phyloP scores from a whole-genome alignment of 108 stramenopile species.

The Fistulifera solaris region DNA sequence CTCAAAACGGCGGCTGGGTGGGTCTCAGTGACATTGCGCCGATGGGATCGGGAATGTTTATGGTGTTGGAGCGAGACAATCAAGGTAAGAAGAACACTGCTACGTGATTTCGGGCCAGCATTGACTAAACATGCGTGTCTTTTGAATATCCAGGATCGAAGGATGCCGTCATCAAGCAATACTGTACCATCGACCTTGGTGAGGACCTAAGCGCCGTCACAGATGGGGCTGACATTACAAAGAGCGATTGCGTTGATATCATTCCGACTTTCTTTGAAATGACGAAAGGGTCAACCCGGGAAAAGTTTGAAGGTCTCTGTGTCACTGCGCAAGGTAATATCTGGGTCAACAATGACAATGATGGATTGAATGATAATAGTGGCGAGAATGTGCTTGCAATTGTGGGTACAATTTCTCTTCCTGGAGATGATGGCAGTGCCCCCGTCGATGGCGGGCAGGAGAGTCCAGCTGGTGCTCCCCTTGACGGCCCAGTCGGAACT shows the following conservation, averaged over 20 bases:
- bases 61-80: slow-evolving; percentile 70
- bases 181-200: slow-evolving; percentile 42
- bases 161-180: slow-evolving; percentile 56
- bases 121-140: background rate
- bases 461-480: too few species aligned
- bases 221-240: slow-evolving; percentile 28
- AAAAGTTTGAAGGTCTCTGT: slow-evolving; percentile 65
- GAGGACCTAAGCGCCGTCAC: slow-evolving; percentile 7
- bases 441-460: too few species aligned
- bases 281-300: slow-evolving; percentile 20
- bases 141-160: slow-evolving; percentile 20
- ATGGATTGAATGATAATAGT: slow-evolving; percentile 58
- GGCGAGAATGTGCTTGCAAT: slow-evolving; percentile 26
- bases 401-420: background rate
- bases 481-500: too few species aligned
- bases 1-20: slow-evolving; percentile 67
- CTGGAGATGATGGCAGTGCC: too few species aligned
- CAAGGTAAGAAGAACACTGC: slow-evolving; percentile 14
- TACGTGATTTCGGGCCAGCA: background rate
- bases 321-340: slow-evolving; percentile 26
- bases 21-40: slow-evolving; percentile 55
- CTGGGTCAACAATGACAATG: slow-evolving; percentile 64
- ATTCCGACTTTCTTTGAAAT: slow-evolving; percentile 12
- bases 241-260: slow-evolving; percentile 38
- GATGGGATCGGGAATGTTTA: slow-evolving; percentile 32